These are phyloP conservation scores for Lenwebbia sp. DNA, from an alignment of 345 rosid genomes.

Conservation along the genomic window DNA sequence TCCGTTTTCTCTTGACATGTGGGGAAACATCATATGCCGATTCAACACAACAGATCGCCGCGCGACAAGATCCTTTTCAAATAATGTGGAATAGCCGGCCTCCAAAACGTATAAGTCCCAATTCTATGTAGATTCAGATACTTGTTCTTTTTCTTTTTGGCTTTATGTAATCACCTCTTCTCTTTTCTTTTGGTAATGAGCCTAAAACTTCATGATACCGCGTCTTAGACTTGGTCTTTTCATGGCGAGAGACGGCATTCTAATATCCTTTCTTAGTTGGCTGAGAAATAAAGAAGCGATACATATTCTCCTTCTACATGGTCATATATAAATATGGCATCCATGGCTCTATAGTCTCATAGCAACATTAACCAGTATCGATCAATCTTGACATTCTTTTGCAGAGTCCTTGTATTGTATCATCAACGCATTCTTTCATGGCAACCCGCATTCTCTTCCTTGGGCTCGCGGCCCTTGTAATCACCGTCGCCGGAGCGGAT, in stretches of 20 bases:
- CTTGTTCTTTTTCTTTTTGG: background rate
- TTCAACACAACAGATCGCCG: background rate
- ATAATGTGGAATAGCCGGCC: background rate
- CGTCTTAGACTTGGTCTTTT: background rate
- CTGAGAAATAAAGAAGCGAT: background rate
- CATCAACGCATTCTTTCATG: background rate
- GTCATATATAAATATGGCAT: background rate
- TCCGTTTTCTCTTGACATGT: no score
- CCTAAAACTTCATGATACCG: background rate
- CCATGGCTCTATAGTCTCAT: background rate
- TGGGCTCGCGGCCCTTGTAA: background rate
- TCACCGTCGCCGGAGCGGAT: background rate
- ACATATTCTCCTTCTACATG: background rate
- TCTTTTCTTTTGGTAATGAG: background rate
- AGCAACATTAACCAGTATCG: background rate
- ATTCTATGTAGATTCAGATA: background rate
- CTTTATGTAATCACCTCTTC: background rate
- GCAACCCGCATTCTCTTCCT: background rate
- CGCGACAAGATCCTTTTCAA: background rate
- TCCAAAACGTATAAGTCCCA: background rate
- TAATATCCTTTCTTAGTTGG: background rate
- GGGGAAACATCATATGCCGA: background rate
- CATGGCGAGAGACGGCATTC: background rate
- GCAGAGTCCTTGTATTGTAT: background rate
- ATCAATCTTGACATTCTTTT: background rate